phyloP scores from a whole-genome alignment of 306 rosid genomes.

The Crotalaria pallida region DNA sequence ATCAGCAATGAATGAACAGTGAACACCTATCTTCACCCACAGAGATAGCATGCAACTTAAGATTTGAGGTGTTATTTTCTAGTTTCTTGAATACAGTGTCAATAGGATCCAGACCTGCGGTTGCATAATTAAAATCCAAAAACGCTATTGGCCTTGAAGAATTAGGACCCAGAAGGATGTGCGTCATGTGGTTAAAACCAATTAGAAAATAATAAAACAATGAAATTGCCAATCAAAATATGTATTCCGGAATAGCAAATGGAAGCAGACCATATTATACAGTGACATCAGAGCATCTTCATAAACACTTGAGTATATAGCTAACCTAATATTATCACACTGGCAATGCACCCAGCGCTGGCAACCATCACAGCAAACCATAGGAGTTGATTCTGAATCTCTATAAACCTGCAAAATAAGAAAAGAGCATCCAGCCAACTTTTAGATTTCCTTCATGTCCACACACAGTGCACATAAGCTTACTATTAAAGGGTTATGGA shows the following conservation, averaged over 20 bases:
- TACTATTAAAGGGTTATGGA: not conserved
- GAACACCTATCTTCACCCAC: not conserved
- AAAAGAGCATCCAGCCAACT: constrained; percentile 13
- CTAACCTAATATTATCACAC: constrained; percentile 90
- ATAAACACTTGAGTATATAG: constrained; percentile 1
- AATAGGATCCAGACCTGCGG: not conserved
- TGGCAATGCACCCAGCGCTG: constrained; percentile 99
- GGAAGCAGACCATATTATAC: not conserved
- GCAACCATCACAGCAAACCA: constrained; percentile 98
- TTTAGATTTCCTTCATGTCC: not conserved
- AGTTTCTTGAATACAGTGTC: not conserved
- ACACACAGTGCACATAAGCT: not conserved
- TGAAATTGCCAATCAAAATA: not conserved
- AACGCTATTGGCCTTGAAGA: not conserved
- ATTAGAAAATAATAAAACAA: not conserved
- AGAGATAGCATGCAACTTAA: constrained; percentile 2
- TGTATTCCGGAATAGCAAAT: not conserved
- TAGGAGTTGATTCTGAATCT: constrained; percentile 98
- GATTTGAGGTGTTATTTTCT: not conserved
- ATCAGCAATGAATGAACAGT: not conserved
- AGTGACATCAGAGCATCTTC: constrained; percentile 1
- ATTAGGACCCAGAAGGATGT: not conserved
- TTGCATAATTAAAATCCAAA: not conserved
- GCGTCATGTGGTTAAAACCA: not conserved
- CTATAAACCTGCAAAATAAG: constrained; percentile 76